Evolutionary conservation across 1,139 yeast species (phyloP).

Genomic region (Saccharomyces hybrid): DNA sequence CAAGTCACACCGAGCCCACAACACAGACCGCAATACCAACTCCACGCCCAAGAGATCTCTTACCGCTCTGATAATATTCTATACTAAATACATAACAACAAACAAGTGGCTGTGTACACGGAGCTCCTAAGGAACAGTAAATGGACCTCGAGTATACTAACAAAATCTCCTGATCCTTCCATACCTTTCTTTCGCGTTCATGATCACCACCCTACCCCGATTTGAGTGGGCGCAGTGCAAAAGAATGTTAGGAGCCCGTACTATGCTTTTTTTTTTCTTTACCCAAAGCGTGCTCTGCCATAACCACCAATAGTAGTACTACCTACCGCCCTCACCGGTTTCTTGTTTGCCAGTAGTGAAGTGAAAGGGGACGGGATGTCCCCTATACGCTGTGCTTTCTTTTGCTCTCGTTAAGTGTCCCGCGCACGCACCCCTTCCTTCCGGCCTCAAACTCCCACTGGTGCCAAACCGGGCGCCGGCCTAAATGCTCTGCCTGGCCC

Average conservation of each 20-base stretch:
- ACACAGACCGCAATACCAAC: too few relatives aligned
- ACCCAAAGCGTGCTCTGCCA: neutral
- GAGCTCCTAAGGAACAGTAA: too few relatives aligned
- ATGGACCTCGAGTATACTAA: neutral
- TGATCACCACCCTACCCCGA: neutral
- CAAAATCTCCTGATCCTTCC: neutral
- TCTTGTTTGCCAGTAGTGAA: neutral
- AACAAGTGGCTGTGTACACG: too few relatives aligned
- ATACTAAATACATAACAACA: too few relatives aligned
- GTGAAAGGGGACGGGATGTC: neutral
- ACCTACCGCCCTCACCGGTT: neutral
- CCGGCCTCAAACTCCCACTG: neutral
- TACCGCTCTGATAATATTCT: too few relatives aligned
- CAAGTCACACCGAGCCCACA: too few relatives aligned
- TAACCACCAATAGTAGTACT: neutral
- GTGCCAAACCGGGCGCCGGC: neutral
- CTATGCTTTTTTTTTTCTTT: neutral
- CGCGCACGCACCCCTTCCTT: neutral
- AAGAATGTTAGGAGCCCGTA: neutral
- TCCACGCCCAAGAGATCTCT: too few relatives aligned
- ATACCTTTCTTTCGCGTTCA: neutral
- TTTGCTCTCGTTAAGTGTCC: neutral
- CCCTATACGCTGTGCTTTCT: neutral
- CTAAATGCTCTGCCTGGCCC: neutral
- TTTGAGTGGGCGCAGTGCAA: neutral